Evolutionary conservation across 192 early-diverging fungal genomes (phyloP).

Genomic region (Piromyces sp.): DNA sequence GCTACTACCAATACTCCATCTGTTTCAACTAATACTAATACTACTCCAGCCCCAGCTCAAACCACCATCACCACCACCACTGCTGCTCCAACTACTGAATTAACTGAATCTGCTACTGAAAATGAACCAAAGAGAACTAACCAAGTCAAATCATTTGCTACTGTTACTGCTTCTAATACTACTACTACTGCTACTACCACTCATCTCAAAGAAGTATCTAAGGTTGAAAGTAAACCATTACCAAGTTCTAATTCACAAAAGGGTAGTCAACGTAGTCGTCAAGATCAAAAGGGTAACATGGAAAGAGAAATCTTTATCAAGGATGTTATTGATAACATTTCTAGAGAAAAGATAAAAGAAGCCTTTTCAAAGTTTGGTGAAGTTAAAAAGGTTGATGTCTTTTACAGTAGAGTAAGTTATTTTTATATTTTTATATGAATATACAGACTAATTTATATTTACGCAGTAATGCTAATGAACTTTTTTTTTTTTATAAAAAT

Average conservation of each 20-base stretch:
- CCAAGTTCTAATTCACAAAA: background rate
- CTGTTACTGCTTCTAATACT: background rate
- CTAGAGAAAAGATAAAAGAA: background rate
- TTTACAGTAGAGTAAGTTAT: background rate
- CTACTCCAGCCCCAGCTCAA: background rate
- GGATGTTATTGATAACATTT: background rate
- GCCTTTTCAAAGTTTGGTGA: background rate
- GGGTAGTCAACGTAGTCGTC: background rate
- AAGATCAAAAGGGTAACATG: background rate
- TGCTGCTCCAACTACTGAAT: background rate
- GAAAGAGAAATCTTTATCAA: background rate
- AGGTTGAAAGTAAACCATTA: background rate
- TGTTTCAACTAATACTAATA: background rate
- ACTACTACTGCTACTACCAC: background rate
- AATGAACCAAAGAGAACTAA: background rate
- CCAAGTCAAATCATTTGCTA: background rate
- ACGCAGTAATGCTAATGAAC: too few species aligned
- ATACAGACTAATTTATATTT: background rate
- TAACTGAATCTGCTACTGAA: background rate
- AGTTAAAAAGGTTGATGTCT: background rate
- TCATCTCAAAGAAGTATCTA: background rate
- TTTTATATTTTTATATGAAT: background rate
- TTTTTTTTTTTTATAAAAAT: too few species aligned
- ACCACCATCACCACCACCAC: background rate
- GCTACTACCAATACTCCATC: too few species aligned